Base-by-base conservation (phyloP, 148 eudicot genomes). In the Chenopodium formosanum region DNA sequence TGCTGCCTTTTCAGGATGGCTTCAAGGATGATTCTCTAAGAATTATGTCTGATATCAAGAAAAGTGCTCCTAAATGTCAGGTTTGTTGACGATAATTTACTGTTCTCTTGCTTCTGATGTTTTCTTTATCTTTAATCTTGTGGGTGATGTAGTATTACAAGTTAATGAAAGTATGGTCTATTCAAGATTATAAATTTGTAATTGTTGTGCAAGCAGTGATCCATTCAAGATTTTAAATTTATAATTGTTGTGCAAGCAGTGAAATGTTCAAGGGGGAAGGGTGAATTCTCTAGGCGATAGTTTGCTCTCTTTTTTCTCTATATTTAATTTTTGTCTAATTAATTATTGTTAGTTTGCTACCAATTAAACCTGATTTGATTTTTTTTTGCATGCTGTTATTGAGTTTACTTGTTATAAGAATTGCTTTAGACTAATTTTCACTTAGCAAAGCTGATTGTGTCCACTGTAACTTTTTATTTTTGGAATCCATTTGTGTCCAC, bases 1-100 rank as follows among this genome's bases (percentile, higher is more conserved):
- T 29, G 50, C n/a, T 79, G 32, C 52, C 44, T 79, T 71, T 80
- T 10, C 76, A 94, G 97, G 87, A 92, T 86, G 98, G 98, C 52
- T 94, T 94, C 80, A 78, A 74, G 81, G 89, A 87, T 80, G 89
- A 87, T 65, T 87, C 89, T 46, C 17, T 87, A 67, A 87, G 85
- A 81, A 82, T 87, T 58, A 87, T 87, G 83, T 82, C 82, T 77
- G 87, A 87, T 17, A 87, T 87, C 64, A 87, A 87, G 83, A 79
- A 47, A 78, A 82, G 63, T 76, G 73, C 79, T 78, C 88, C 88
- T n/a, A 88, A 86, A 84, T 83, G 88, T 83, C 98, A 94, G 98
- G 98, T 94, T 79, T 74, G 88, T 88, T 75, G 4, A 25, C 67
- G 4, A 25, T 1, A 56, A 47, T 70, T 63, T 11, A 34, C 27